phyloP scores from a whole-genome alignment of 768 basidiomycete genomes.

The Imleria badia region DNA sequence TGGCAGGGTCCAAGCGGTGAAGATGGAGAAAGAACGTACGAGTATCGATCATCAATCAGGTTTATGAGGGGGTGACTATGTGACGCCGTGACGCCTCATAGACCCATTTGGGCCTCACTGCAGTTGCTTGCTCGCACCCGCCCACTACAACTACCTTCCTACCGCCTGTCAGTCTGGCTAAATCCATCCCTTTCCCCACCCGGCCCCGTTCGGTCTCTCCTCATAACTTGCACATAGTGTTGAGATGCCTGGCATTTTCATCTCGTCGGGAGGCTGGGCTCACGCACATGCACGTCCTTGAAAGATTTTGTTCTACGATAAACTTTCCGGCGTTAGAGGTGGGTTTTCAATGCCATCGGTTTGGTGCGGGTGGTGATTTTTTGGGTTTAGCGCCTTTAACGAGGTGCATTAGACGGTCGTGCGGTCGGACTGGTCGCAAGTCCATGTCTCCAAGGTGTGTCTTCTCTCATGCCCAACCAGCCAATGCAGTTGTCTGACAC shows the following conservation, averaged over 20 bases:
- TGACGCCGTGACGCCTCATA: too few species aligned
- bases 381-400: constrained; percentile 50
- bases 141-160: too few species aligned
- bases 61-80: too few species aligned
- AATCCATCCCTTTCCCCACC: not conserved
- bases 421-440: constrained; percentile 62
- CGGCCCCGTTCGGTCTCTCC: constrained; percentile 14
- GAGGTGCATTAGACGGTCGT: constrained; percentile 65
- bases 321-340: constrained; percentile 76
- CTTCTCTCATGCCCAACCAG: not conserved
- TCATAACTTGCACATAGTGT: constrained; percentile 18
- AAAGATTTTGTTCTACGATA: constrained; percentile 61
- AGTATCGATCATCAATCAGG: too few species aligned
- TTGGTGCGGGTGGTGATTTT: too few species aligned
- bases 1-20: too few species aligned
- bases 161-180: too few species aligned
- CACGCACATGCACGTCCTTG: constrained; percentile 27
- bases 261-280: constrained; percentile 25
- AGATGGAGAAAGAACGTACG: too few species aligned
- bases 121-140: too few species aligned
- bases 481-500: not conserved
- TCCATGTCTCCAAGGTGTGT: constrained; percentile 61
- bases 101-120: too few species aligned
- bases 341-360: not conserved
- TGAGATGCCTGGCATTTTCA: constrained; percentile 31